These are phyloP conservation scores for Jamesozyma piceae DNA, from an alignment of 805 yeast species.

Conservation along the genomic window DNA sequence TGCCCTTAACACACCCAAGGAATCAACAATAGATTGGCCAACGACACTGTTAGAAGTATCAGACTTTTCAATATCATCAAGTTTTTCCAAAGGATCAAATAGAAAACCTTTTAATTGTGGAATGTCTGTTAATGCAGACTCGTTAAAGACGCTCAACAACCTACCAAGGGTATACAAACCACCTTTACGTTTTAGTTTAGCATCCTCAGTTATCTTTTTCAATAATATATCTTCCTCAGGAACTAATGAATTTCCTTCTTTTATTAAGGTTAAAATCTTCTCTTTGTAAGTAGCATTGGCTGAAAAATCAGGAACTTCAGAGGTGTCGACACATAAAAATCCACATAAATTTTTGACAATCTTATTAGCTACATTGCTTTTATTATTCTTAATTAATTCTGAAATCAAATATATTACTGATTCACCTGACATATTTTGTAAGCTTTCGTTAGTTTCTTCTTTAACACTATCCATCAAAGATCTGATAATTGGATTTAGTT, in stretches of 20 bases:
- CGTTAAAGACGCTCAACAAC: conserved; percentile 46
- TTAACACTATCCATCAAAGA: conserved; percentile 89
- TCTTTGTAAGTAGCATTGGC: conserved; percentile 48
- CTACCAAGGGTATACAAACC: conserved; percentile 61
- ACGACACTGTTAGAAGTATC: conserved; percentile 15
- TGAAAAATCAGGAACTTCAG: conserved; percentile 87
- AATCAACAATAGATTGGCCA: conserved; percentile 80
- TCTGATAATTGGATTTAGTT: conserved; percentile 80
- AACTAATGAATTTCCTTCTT: conserved; percentile 62
- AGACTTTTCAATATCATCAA: conserved; percentile 20
- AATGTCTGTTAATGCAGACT: conserved; percentile 44
- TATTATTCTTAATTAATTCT: conserved; percentile 47
- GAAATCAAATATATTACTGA: conserved; percentile 57
- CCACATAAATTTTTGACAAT: conserved; percentile 86
- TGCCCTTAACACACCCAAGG: conserved; percentile 72
- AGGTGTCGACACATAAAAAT: conserved; percentile 87
- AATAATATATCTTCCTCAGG: conserved; percentile 52
- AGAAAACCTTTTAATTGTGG: conserved; percentile 60
- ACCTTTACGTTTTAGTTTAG: conserved; percentile 77
- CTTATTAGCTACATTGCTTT: conserved; percentile 74
- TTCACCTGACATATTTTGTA: conserved; percentile 64
- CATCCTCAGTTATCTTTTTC: conserved; percentile 59
- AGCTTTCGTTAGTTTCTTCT: conserved; percentile 50
- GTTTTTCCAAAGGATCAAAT: conserved; percentile 50
- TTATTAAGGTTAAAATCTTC: conserved; percentile 60